These are phyloP conservation scores for Colletotrichum endophyticum DNA, from an alignment of 2,329 filamentous ascomycete species.

Conservation along the genomic window DNA sequence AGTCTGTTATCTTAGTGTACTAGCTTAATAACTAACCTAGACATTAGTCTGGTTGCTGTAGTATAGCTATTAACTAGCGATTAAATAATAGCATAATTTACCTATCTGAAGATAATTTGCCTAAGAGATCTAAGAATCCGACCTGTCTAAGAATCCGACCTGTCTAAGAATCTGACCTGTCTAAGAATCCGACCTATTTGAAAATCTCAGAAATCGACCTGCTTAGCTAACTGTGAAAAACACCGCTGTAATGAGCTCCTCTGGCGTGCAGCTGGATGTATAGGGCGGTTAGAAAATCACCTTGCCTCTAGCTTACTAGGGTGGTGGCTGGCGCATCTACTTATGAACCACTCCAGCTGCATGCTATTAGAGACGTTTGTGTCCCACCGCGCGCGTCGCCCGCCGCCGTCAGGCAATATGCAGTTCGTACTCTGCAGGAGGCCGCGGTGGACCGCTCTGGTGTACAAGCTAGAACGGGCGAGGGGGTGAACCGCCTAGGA, in stretches of 20 bases:
- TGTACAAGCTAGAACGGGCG: not conserved
- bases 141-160: slow-evolving; percentile 1
- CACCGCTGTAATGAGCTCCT: not conserved
- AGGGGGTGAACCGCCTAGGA: not conserved
- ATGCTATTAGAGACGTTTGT: not conserved
- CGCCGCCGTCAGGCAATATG: too few species aligned
- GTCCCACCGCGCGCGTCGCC: not conserved
- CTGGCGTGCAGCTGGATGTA: not conserved
- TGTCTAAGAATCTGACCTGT: not conserved
- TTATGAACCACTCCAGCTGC: not conserved
- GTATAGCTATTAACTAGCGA: too few species aligned
- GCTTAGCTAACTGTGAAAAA: not conserved
- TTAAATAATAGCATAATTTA: too few species aligned
- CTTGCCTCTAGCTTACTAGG: not conserved
- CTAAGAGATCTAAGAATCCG: too few species aligned
- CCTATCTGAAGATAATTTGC: too few species aligned
- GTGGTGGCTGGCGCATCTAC: not conserved
- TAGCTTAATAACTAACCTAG: too few species aligned
- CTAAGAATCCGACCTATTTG: not conserved
- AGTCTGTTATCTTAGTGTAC: too few species aligned
- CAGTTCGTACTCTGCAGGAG: too few species aligned
- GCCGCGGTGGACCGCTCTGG: not conserved
- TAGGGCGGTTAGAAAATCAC: not conserved
- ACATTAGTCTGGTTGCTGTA: too few species aligned
- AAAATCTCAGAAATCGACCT: not conserved